Conservation (phyloP, 768 basidiomycete genomes). For the Termitomyces sp. region DNA sequence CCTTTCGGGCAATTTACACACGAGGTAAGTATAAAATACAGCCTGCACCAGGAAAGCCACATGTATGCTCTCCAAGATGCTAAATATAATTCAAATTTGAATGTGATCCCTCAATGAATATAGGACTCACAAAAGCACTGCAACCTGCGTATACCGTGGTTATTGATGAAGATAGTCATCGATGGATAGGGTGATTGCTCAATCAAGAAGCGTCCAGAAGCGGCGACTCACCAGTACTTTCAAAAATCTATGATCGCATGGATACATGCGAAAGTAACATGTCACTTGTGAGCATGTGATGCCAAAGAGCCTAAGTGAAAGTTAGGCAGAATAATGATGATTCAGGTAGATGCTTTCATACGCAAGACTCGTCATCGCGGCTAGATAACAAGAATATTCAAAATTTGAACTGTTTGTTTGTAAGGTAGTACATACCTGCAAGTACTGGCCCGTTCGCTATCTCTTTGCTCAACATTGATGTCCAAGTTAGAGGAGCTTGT, state of each 20-base stretch:
- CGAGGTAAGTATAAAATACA: background rate
- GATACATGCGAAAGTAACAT: background rate
- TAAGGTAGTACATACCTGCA: background rate
- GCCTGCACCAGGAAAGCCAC: background rate
- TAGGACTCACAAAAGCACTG: background rate
- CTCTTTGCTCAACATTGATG: background rate
- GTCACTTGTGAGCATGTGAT: background rate
- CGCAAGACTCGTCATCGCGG: background rate
- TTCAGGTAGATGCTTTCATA: background rate
- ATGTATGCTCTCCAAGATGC: background rate
- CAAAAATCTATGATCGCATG: background rate
- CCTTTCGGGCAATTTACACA: background rate
- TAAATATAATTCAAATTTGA: background rate
- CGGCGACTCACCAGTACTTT: background rate
- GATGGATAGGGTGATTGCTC: background rate
- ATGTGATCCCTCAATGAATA: background rate
- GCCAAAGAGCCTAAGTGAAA: background rate
- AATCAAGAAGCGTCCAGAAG: background rate
- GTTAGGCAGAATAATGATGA: background rate
- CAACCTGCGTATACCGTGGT: background rate
- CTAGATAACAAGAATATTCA: background rate
- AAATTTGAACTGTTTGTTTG: background rate
- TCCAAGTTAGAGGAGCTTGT: background rate
- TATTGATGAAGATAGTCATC: background rate
- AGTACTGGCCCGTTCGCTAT: background rate